Evolutionary conservation across 371 early-diverging fungal genomes (phyloP).

Genomic region (Synchytrium microbalum): DNA sequence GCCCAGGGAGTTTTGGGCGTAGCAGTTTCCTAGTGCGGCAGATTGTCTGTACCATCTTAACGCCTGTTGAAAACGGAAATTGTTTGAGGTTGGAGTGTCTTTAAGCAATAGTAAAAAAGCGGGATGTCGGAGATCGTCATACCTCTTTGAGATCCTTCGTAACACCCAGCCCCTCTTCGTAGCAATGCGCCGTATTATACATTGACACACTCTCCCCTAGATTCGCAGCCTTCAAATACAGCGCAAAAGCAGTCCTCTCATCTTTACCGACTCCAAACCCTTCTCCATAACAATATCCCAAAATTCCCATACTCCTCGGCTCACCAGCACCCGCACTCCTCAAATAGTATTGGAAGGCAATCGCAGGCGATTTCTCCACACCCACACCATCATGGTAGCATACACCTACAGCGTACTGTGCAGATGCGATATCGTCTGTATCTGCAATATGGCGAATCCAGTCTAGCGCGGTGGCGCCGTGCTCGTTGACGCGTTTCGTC

Average conservation of each 20-base stretch:
- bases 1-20: slow-evolving; percentile 84
- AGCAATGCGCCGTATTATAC: slow-evolving; percentile 85
- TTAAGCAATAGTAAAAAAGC: no score
- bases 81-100: no score
- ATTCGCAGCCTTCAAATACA: slow-evolving; percentile 37
- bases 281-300: slow-evolving; percentile 43
- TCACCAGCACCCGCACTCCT: slow-evolving; percentile 36
- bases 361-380: slow-evolving; percentile 9
- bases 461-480: slow-evolving; percentile 30
- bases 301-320: slow-evolving; percentile 34
- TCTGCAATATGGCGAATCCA: slow-evolving; percentile 56
- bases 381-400: slow-evolving; percentile 49
- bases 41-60: slow-evolving; percentile 65
- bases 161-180: slow-evolving; percentile 75
- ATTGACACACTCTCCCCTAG: slow-evolving; percentile 54
- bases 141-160: slow-evolving; percentile 47
- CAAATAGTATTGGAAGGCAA: slow-evolving; percentile 16
- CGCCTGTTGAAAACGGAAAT: no score
- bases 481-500: slow-evolving; percentile 31
- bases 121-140: no score
- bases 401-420: slow-evolving; percentile 33
- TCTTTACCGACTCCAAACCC: slow-evolving; percentile 39
- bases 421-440: slow-evolving; percentile 31
- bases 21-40: slow-evolving; percentile 62
- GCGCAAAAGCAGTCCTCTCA: slow-evolving; percentile 26